phyloP scores from a whole-genome alignment of 805 yeast genomes.

The Nakazawaea wickerhamii region DNA sequence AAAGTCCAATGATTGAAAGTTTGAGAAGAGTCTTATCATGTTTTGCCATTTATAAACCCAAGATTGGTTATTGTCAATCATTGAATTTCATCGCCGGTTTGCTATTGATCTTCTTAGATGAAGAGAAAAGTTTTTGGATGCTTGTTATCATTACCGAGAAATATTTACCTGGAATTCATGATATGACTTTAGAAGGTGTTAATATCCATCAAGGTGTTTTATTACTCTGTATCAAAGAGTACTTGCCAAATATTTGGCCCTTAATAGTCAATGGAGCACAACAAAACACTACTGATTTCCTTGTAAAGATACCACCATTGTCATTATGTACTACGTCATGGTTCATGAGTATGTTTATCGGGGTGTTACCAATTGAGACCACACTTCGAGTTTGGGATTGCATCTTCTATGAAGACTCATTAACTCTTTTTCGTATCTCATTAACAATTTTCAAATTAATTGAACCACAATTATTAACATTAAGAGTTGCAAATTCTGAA shows the following conservation, averaged over 20 bases:
- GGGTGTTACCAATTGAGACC: conserved; percentile 83
- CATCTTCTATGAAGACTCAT: conserved; percentile 86
- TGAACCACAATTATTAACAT: conserved; percentile 52
- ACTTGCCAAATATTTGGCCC: conserved; percentile 77
- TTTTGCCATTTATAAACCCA: conserved; percentile 80
- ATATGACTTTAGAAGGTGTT: conserved; percentile 86
- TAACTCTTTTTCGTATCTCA: conserved; percentile 76
- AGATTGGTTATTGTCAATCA: conserved; percentile 94
- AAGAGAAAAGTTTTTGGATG: conserved; percentile 94
- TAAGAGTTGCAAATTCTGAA: conserved; percentile 5
- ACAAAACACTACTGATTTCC: conserved; percentile 39
- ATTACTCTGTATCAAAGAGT: conserved; percentile 79
- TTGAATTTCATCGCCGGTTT: conserved; percentile 89
- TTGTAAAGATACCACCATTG: conserved; percentile 79
- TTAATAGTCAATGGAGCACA: conserved; percentile 30
- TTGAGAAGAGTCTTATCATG: conserved; percentile 78
- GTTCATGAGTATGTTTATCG: conserved; percentile 97
- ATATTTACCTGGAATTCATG: conserved; percentile 88
- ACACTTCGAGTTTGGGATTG: conserved; percentile 93
- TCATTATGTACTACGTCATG: conserved; percentile 93
- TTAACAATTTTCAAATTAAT: conserved; percentile 72
- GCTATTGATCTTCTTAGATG: conserved; percentile 77
- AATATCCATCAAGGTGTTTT: conserved; percentile 92
- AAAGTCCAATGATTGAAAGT: conserved; percentile 61
- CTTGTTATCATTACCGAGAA: conserved; percentile 81